Conservation (phyloP, 495 filamentous ascomycete species). For the Aspergillus sclerotiicarbonarius region DNA sequence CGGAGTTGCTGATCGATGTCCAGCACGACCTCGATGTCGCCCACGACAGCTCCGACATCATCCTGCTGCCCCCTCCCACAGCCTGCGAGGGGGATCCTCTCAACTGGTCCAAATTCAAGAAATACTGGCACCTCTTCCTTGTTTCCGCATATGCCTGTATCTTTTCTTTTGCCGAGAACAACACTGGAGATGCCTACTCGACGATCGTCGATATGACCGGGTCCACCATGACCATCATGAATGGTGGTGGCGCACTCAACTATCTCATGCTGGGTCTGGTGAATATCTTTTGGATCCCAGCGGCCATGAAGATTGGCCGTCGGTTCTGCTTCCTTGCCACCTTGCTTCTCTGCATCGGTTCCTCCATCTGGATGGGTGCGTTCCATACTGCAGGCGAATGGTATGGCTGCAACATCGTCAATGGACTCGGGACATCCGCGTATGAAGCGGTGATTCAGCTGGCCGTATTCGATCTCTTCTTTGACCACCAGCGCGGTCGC, state of each 20-base stretch:
- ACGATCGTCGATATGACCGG: no score
- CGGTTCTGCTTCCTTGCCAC: conserved; percentile 45
- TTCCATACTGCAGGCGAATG: conserved; percentile 31
- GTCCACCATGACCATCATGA: no score
- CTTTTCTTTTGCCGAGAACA: no score
- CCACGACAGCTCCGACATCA: conserved; percentile 3
- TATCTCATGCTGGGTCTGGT: no score
- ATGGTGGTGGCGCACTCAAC: no score
- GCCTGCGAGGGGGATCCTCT: no score
- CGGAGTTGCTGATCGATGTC: neutral
- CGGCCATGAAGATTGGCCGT: conserved; percentile 46
- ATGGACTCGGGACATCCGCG: conserved; percentile 37
- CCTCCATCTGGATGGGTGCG: conserved; percentile 38
- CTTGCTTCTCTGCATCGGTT: conserved; percentile 29
- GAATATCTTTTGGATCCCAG: conserved; percentile 40
- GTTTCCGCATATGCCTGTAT: no score
- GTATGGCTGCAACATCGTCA: conserved; percentile 32
- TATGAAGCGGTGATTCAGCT: conserved; percentile 46
- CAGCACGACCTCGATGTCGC: neutral
- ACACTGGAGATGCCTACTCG: no score
- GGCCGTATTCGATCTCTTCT: conserved; percentile 48
- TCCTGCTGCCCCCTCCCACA: neutral
- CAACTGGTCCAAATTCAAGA: no score
- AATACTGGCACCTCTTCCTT: no score
- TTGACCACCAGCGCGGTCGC: conserved; percentile 44